A percentile compares a stretch with the other conserved stretches of the same genome.
These are phyloP conservation scores for Pestalotiopsis sp. DNA, from an alignment of 2,329 filamentous ascomycete species.

Conservation along the genomic window DNA sequence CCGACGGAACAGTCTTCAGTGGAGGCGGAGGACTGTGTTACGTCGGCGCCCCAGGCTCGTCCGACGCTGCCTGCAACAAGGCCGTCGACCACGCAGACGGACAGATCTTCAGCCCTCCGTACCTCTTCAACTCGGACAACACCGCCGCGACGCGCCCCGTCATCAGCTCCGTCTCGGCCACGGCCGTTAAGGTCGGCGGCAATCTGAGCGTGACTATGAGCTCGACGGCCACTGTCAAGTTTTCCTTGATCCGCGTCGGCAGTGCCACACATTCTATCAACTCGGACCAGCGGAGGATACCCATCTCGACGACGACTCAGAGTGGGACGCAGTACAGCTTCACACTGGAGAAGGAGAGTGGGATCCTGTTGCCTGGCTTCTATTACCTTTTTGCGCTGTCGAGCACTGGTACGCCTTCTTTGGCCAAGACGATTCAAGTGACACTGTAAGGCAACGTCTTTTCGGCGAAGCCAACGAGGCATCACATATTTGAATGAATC, in stretches of 20 bases:
- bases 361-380: constrained; percentile 53
- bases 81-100: constrained; percentile 54
- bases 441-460: not conserved
- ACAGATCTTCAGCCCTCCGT: constrained; percentile 58
- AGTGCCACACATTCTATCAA: constrained; percentile 58
- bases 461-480: not conserved
- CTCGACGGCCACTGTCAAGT: constrained; percentile 27
- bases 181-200: constrained; percentile 31
- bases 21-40: constrained; percentile 57
- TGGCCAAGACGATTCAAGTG: constrained; percentile 43
- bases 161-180: constrained; percentile 36
- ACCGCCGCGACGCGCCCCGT: constrained; percentile 40
- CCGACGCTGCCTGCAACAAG: constrained; percentile 32
- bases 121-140: constrained; percentile 52
- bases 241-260: constrained; percentile 50
- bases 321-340: constrained; percentile 39
- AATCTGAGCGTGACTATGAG: constrained; percentile 30
- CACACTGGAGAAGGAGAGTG: constrained; percentile 47
- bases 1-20: constrained; percentile 51
- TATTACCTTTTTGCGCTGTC: constrained; percentile 58
- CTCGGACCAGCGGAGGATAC: constrained; percentile 58
- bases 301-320: constrained; percentile 34
- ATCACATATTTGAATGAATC: too few species aligned
- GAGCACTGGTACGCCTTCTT: constrained; percentile 45
- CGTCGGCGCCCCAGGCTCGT: constrained; percentile 28